Conservation (phyloP, 108 stramenopile species). For the Skeletonema menzelii region DNA sequence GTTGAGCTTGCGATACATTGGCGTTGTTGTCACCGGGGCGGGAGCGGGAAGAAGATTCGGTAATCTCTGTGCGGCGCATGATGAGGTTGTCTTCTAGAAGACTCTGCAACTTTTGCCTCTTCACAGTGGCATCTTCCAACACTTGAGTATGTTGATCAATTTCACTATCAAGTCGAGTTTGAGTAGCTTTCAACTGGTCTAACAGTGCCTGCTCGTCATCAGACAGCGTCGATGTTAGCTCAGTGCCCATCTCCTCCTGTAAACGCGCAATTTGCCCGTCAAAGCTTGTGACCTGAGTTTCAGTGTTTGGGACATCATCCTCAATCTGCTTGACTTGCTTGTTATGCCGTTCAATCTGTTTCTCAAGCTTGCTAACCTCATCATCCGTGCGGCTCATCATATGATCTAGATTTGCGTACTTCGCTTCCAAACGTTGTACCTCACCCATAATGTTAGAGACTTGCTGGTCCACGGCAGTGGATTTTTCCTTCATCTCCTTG, state of each 20-base stretch:
- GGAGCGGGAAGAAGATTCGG: constrained; percentile 46
- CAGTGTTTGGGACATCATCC: constrained; percentile 68
- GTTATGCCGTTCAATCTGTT: constrained; percentile 48
- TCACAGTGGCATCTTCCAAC: constrained; percentile 65
- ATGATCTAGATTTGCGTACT: constrained; percentile 68
- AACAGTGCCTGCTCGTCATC: constrained; percentile 69
- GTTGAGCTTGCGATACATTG: constrained; percentile 45
- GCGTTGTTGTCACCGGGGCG: constrained; percentile 43
- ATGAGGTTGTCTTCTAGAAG: constrained; percentile 86
- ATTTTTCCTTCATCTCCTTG: constrained; percentile 50
- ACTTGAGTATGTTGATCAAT: constrained; percentile 64
- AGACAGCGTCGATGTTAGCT: constrained; percentile 59
- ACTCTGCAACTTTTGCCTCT: constrained; percentile 68
- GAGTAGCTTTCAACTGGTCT: constrained; percentile 48
- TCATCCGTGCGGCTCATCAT: constrained; percentile 61
- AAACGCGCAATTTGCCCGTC: constrained; percentile 68
- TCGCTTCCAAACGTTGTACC: constrained; percentile 71
- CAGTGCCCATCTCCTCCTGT: constrained; percentile 86
- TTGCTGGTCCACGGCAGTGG: constrained; percentile 66
- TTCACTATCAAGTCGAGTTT: constrained; percentile 54
- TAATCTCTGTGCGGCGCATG: constrained; percentile 74
- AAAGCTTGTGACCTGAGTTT: constrained; percentile 64
- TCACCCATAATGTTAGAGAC: constrained; percentile 68
- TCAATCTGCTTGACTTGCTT: constrained; percentile 74
- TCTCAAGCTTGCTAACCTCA: constrained; percentile 45